Percentiles rank a stretch among this genome's conserved stretches.
Evolutionary conservation across 1,284 basidiomycete species (phyloP).

Genomic region (Grifola frondosa): DNA sequence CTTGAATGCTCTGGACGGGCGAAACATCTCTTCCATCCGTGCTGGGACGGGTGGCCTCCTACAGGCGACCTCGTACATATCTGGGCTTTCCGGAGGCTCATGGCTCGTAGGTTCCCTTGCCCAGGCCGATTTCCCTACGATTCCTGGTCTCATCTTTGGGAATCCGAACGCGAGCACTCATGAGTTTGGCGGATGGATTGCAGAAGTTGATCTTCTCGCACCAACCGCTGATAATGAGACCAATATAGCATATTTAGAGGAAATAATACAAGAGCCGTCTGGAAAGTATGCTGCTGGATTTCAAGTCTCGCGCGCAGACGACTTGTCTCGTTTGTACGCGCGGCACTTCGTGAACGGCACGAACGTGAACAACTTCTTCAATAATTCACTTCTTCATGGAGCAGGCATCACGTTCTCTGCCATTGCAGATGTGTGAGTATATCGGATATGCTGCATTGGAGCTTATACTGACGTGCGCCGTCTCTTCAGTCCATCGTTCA

Average conservation of each 20-base stretch:
- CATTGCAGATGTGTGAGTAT: constrained; percentile 16
- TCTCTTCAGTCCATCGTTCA: constrained; percentile 15
- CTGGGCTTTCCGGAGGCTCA: constrained; percentile 40
- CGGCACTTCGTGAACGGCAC: constrained; percentile 22
- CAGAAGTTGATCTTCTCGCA: constrained; percentile 10
- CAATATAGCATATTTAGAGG: constrained; percentile 7
- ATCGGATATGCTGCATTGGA: neutral
- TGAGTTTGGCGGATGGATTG: constrained; percentile 14
- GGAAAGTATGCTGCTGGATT: constrained; percentile 19
- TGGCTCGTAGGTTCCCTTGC: constrained; percentile 22
- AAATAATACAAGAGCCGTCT: constrained; percentile 13
- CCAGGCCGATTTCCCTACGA: constrained; percentile 22
- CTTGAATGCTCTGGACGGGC: constrained; percentile 45
- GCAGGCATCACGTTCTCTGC: constrained; percentile 22
- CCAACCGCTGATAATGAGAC: constrained; percentile 6
- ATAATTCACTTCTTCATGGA: constrained; percentile 17
- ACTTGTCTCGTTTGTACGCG: constrained; percentile 18
- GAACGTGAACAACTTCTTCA: constrained; percentile 10
- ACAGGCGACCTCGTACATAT: constrained; percentile 42
- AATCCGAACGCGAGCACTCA: neutral
- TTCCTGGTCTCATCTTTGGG: constrained; percentile 20
- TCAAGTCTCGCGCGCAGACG: constrained; percentile 18
- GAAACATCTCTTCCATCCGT: constrained; percentile 39
- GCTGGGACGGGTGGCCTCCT: constrained; percentile 48
- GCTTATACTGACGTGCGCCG: neutral